These are phyloP conservation scores for Colletotrichum chrysophilum DNA, from an alignment of 2,329 filamentous ascomycete genomes.

Conservation along the genomic window DNA sequence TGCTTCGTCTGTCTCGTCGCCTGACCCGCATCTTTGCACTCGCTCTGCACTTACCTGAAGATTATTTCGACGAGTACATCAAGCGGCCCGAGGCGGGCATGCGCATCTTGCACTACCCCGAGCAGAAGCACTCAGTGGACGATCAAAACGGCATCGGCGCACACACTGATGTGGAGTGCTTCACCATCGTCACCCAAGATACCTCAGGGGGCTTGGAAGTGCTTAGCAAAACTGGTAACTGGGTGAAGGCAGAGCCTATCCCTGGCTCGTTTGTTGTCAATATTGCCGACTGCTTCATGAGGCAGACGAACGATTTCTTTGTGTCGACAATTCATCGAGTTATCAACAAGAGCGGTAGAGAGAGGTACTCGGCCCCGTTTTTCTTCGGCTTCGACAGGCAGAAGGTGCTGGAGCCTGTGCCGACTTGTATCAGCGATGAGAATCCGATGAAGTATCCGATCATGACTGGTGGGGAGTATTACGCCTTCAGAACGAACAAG, in stretches of 20 bases:
- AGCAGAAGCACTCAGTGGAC: constrained; percentile 24
- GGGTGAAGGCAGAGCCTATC: constrained; percentile 48
- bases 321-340: constrained; percentile 46
- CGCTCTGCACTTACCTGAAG: constrained; percentile 42
- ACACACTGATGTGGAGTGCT: constrained; percentile 54
- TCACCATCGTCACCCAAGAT: constrained; percentile 53
- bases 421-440: constrained; percentile 33
- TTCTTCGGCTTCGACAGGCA: constrained; percentile 34
- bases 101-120: constrained; percentile 47
- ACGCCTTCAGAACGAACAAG: constrained; percentile 35
- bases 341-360: constrained; percentile 37
- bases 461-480: constrained; percentile 39
- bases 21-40: constrained; percentile 45
- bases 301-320: constrained; percentile 47
- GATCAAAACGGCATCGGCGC: constrained; percentile 40
- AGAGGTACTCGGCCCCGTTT: constrained; percentile 45
- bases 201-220: constrained; percentile 48
- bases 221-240: constrained; percentile 46
- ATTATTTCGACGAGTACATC: constrained; percentile 42
- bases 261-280: constrained; percentile 50
- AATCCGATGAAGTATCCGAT: constrained; percentile 38
- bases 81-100: constrained; percentile 36
- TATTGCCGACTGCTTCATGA: constrained; percentile 47
- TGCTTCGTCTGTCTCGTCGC: constrained; percentile 39
- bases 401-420: constrained; percentile 32